A percentile compares a stretch with the other conserved stretches of the same genome.
Evolutionary conservation across 257 asterid genomes (phyloP).

Genomic region (Solanum etuberosum): DNA sequence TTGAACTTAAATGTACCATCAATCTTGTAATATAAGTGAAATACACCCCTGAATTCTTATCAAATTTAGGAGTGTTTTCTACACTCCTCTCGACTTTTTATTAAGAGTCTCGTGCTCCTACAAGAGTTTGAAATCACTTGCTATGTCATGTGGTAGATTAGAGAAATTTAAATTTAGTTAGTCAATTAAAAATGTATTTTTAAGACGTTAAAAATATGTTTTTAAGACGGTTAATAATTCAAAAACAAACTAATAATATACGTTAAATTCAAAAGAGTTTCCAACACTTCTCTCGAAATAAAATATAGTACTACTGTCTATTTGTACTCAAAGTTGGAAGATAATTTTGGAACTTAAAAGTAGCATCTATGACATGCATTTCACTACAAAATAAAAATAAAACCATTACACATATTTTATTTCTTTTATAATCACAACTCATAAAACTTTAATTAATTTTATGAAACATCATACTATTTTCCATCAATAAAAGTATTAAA

Average conservation of each 20-base stretch:
- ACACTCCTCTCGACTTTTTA: fast-evolving
- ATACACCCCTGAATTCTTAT: fast-evolving
- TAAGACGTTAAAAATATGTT: fast-evolving
- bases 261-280: too few relatives aligned
- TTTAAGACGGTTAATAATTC: too few relatives aligned
- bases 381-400: background rate
- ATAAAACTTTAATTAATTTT: too few relatives aligned
- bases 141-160: too few relatives aligned
- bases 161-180: too few relatives aligned
- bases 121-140: too few relatives aligned
- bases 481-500: fast-evolving
- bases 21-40: background rate
- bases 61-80: background rate
- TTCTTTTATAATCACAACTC: too few relatives aligned
- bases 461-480: background rate
- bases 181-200: fast-evolving
- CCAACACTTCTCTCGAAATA: too few relatives aligned
- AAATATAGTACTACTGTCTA: background rate
- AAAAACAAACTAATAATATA: too few relatives aligned
- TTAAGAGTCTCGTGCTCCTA: too few relatives aligned
- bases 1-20: too few relatives aligned
- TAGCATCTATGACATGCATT: background rate
- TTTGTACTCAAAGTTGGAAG: background rate
- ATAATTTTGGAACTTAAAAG: background rate
- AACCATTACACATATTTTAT: background rate